These are phyloP conservation scores for Trifolium subterraneum DNA, from an alignment of 306 rosid species.

Conservation along the genomic window DNA sequence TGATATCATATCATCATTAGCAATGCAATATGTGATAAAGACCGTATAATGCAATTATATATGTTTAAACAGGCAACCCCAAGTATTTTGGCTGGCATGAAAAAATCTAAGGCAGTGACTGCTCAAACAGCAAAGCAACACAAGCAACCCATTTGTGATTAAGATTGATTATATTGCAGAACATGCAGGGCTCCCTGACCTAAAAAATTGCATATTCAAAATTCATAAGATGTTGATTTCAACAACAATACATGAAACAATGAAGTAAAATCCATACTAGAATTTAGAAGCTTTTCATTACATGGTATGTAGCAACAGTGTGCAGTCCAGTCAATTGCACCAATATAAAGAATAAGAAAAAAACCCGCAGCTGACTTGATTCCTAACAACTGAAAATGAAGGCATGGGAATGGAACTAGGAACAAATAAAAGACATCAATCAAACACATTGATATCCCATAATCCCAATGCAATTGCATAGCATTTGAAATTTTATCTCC, in stretches of 20 bases:
- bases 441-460: slow-evolving; percentile 1
- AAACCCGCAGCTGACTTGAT: not conserved
- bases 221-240: slow-evolving; percentile 4
- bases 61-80: slow-evolving; percentile 19
- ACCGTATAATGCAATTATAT: not conserved
- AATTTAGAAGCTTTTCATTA: not conserved
- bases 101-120: slow-evolving; percentile 1
- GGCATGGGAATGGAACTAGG: not conserved
- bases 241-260: not conserved
- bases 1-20: not conserved
- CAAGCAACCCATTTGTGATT: slow-evolving; percentile 30
- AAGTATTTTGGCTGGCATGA: slow-evolving; percentile 22
- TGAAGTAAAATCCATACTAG: not conserved
- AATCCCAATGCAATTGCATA: slow-evolving; percentile 16
- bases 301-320: not conserved
- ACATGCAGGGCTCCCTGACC: not conserved
- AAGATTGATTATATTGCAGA: slow-evolving; percentile 20
- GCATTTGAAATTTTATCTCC: not conserved
- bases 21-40: slow-evolving; percentile 2
- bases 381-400: not conserved
- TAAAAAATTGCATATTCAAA: not conserved
- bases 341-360: not conserved
- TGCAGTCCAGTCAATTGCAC: too few relatives aligned
- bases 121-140: slow-evolving; percentile 31
- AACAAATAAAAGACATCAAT: not conserved